These are phyloP conservation scores for Blastobotrys chiropterorum DNA, from an alignment of 805 yeast species.

Conservation along the genomic window DNA sequence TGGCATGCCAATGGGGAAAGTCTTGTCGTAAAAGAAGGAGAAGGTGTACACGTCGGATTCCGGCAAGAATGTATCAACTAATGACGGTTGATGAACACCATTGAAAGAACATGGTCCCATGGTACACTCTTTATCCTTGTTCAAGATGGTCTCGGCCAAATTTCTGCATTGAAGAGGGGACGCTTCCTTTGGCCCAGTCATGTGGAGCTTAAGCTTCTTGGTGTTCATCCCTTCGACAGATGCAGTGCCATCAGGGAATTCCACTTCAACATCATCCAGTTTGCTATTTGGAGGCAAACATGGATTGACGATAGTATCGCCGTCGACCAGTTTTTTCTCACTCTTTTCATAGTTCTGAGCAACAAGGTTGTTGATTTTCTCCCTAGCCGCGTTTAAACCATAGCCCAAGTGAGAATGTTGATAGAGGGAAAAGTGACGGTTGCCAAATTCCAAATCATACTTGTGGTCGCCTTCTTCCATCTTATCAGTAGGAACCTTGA, in stretches of 20 bases:
- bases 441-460: slow-evolving; percentile 74
- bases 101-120: slow-evolving; percentile 88
- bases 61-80: slow-evolving; percentile 66
- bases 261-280: slow-evolving; percentile 58
- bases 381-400: slow-evolving; percentile 92
- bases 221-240: slow-evolving; percentile 21
- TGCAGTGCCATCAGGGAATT: slow-evolving; percentile 36
- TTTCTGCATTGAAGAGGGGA: slow-evolving; percentile 81
- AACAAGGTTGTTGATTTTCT: slow-evolving; percentile 64
- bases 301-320: slow-evolving; percentile 56
- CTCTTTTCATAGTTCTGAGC: slow-evolving; percentile 40
- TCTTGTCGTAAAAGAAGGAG: slow-evolving; percentile 92
- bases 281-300: slow-evolving; percentile 77
- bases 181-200: slow-evolving; percentile 58
- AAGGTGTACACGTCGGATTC: slow-evolving; percentile 79
- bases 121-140: slow-evolving; percentile 74
- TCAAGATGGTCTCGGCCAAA: slow-evolving; percentile 73
- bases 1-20: slow-evolving; percentile 94
- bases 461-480: slow-evolving; percentile 87
- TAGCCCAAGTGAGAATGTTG: slow-evolving; percentile 94
- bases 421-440: slow-evolving; percentile 70
- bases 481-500: slow-evolving; percentile 38
- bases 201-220: slow-evolving; percentile 43
- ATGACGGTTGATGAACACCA: slow-evolving; percentile 95
- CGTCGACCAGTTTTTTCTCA: slow-evolving; percentile 20